Evolutionary conservation across 257 asterid genomes (phyloP).

Genomic region (Solanum pinnatisectum): DNA sequence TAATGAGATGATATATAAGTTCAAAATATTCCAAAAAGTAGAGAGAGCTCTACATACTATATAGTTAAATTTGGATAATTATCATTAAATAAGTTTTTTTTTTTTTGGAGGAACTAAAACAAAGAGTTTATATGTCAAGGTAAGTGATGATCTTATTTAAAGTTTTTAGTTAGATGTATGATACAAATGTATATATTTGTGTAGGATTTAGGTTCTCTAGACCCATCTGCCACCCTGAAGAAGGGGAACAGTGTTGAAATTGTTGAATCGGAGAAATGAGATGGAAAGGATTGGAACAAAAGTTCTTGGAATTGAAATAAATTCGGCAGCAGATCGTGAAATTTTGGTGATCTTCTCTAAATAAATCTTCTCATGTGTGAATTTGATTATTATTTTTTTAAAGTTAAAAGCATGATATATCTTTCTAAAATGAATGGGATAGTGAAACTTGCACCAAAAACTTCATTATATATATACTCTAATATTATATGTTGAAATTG

Average conservation of each 20-base stretch:
- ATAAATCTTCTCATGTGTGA: neutral
- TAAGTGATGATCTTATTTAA: neutral
- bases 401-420: neutral
- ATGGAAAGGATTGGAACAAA: too few species aligned
- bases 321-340: too few species aligned
- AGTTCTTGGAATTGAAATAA: too few species aligned
- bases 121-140: neutral
- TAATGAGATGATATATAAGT: neutral
- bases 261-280: too few species aligned
- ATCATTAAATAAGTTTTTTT: accelerated
- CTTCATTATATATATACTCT: neutral
- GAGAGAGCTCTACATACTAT: neutral
- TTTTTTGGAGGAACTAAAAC: too few species aligned
- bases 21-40: neutral
- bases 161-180: neutral
- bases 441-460: neutral
- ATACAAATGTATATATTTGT: neutral
- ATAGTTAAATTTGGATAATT: too few species aligned
- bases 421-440: neutral
- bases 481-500: neutral
- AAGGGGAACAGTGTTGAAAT: too few species aligned
- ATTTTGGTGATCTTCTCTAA: too few species aligned
- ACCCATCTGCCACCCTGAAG: too few species aligned
- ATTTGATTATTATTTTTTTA: neutral
- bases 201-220: too few species aligned